Evolutionary conservation across 805 yeast species (phyloP).

Genomic region (Metschnikowia sp.): DNA sequence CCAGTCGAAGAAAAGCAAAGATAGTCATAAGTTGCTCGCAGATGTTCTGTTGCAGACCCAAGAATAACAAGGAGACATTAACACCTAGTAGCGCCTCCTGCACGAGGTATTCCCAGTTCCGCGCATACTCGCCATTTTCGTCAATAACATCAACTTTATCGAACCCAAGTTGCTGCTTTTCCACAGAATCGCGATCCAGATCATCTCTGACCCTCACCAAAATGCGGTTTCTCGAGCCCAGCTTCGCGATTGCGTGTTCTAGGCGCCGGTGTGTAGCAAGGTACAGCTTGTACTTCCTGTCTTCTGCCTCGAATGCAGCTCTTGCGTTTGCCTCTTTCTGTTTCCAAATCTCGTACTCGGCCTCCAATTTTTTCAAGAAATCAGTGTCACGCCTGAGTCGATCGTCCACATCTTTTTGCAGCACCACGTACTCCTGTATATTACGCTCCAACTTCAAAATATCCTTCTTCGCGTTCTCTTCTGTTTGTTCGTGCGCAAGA

Average conservation of each 20-base stretch:
- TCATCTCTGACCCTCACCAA: conserved; percentile 10
- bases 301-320: conserved; percentile 15
- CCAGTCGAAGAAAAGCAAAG: neutral
- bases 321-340: conserved; percentile 21
- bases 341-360: neutral
- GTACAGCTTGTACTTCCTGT: conserved; percentile 28
- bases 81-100: conserved; percentile 17
- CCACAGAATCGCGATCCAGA: conserved; percentile 16
- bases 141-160: neutral
- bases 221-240: neutral
- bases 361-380: neutral
- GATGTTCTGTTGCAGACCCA: conserved; percentile 13
- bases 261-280: conserved; percentile 38
- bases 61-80: conserved; percentile 17
- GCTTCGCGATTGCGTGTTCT: conserved; percentile 44
- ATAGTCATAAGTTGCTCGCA: neutral
- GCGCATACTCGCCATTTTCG: conserved; percentile 2
- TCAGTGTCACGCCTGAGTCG: neutral
- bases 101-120: conserved; percentile 17
- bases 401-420: conserved; percentile 1
- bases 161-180: neutral
- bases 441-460: conserved; percentile 1
- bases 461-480: neutral
- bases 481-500: neutral
- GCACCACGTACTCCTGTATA: conserved; percentile 17